Conservation (phyloP, 169 alveolate genomes). For the Blepharisma undulans region DNA sequence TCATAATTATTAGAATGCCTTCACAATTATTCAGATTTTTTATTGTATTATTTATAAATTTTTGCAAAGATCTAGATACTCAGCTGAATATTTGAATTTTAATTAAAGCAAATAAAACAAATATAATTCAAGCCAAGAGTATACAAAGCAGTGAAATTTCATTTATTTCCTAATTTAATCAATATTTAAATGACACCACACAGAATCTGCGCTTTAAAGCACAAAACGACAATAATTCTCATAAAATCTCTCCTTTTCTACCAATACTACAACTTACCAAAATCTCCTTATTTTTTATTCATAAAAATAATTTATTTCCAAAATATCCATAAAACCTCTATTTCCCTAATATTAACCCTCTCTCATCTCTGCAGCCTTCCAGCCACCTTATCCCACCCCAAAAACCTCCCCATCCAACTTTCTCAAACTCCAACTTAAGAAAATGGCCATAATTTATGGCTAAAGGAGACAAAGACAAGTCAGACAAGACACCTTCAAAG, state of each 20-base stretch:
- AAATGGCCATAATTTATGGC: conserved; percentile 7
- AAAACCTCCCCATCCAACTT: not conserved
- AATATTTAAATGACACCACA: too few relatives aligned
- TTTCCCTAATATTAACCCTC: not conserved
- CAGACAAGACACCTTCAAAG: conserved; percentile 10
- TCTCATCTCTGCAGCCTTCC: not conserved
- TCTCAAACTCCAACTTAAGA: not conserved
- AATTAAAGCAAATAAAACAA: not conserved
- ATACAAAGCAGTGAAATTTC: too few relatives aligned
- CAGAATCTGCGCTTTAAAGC: too few relatives aligned
- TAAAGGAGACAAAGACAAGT: conserved; percentile 22
- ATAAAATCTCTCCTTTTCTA: not conserved
- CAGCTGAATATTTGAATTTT: not conserved
- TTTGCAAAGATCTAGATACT: not conserved
- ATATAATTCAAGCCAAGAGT: not conserved
- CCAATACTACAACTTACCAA: not conserved
- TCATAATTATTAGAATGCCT: not conserved
- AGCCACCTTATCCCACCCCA: not conserved
- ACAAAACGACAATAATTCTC: too few relatives aligned
- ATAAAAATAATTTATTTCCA: not conserved
- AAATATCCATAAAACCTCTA: not conserved
- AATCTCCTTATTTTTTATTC: not conserved
- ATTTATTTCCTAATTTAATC: too few relatives aligned
- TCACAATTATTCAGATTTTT: too few relatives aligned
- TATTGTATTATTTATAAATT: not conserved